Percentiles rank a stretch among this genome's conserved stretches.
These are phyloP conservation scores for Strobilomyces echinocephalus DNA, from an alignment of 768 basidiomycete species.

Conservation along the genomic window DNA sequence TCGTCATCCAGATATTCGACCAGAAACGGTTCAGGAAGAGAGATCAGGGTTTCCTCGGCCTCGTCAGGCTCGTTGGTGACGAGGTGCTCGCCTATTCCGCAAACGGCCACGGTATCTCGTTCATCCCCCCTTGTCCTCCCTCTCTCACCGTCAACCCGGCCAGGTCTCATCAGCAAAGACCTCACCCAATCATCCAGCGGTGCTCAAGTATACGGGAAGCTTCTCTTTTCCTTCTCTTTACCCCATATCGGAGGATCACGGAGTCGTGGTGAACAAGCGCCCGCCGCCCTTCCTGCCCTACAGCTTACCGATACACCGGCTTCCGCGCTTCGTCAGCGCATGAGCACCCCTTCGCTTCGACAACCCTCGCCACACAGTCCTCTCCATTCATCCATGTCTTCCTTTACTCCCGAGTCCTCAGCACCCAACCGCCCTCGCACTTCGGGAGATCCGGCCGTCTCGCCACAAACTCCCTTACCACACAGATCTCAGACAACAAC, in stretches of 20 bases:
- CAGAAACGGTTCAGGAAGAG: conserved; percentile 82
- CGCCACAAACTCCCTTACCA: conserved; percentile 10
- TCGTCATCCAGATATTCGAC: conserved; percentile 87
- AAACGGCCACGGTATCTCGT: conserved; percentile 40
- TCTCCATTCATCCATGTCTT: conserved; percentile 17
- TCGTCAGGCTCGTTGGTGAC: conserved; percentile 51
- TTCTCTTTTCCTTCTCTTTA: conserved; percentile 60
- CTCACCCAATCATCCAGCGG: conserved; percentile 27
- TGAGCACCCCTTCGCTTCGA: conserved; percentile 24
- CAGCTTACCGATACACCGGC: conserved; percentile 14
- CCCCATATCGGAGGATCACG: conserved; percentile 27
- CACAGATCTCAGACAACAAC: conserved; percentile 14
- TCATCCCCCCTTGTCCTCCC: not conserved
- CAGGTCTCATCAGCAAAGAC: conserved; percentile 71
- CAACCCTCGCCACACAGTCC: conserved; percentile 17
- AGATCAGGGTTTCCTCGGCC: conserved; percentile 74
- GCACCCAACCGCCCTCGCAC: conserved; percentile 12
- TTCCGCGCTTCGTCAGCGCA: conserved; percentile 13
- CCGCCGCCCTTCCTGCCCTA: conserved; percentile 8
- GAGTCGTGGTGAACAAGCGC: conserved; percentile 16
- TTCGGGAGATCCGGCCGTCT: conserved; percentile 12
- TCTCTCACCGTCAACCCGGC: conserved; percentile 9
- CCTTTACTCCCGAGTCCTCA: conserved; percentile 12
- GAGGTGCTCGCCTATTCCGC: conserved; percentile 49
- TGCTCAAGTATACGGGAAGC: conserved; percentile 70